Base-by-base conservation (phyloP, 2,329 filamentous ascomycete species). In the Botrytis sinoallii region DNA sequence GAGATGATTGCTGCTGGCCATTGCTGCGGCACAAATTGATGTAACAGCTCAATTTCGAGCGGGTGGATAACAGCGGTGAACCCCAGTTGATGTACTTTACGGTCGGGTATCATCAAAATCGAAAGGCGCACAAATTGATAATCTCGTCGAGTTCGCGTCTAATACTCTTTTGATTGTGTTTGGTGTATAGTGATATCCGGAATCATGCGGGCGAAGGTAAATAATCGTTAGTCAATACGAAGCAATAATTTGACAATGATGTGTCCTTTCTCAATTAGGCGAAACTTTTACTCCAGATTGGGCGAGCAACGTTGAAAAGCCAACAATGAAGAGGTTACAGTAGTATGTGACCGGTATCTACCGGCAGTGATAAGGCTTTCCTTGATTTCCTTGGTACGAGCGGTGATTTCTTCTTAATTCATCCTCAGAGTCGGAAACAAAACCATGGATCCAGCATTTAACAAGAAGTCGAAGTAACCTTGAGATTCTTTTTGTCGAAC, bases 101-200 rank as follows among this genome's bases (percentile, higher is more conserved):
- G 22, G 32, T 55, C 25, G 32, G 46, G 32, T 40, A 46, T 40
- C 35, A 52, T n/a, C 70, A 35, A 65, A 65, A 65, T 40, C 22
- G 40, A 46, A 63, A 38, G 20, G n/a, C 29, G 48, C 52, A 55
- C 40, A 25, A 20, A 59, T 55, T 22, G 60, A 65, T 38, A 57
- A 66, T 65, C 35, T 57, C 35, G 48, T 42, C 70, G 70, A 61
- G 29, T 70, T 46, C 68, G 68, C 71, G 71, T 72, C 52, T 72
- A 69, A 68, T 59, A 48, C 40, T 20, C 44, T 40, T 67, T 67
- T 29, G 35, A 38, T 60, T 69, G 40, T 61, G 32, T 22, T 46
- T 46, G 10, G 20, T 42, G 48, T 44, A 40, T 22, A 35, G 38
- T 57, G 52, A 57, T 59, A 38, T 32, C 38, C 32, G 59, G n/a